Base-by-base conservation (phyloP, 2,329 filamentous ascomycete genomes). In the Akanthomyces uredinophilus region DNA sequence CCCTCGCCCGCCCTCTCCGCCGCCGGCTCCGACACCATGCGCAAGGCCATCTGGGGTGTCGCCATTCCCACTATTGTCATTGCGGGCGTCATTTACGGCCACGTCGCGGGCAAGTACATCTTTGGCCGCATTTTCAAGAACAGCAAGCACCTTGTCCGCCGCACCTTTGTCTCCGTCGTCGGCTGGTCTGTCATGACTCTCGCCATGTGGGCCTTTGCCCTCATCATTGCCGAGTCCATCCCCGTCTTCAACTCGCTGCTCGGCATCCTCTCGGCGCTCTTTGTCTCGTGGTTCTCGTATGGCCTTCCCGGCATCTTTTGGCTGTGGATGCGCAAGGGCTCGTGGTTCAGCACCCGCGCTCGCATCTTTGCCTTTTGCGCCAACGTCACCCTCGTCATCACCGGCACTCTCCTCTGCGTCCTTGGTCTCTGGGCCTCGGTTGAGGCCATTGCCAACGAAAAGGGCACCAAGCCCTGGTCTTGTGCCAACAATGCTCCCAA, bases 1-100 rank as follows among this genome's bases (percentile, higher is more conserved):
- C 78, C 80, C 1, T 87, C 84, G 1, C 89, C 89, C 0, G 88
- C 89, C 0, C 79, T 92, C 1, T 84, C 86, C 8, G 86, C 85
- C 7, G 83, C 87, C 8, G 79, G 80, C 4, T 74, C 73, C 0
- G 71, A 71, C 1, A 68, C 80, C 0, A 74, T 90, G 52, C 79
- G 82, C 24, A 89, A 89, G 69, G 75, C 88, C 13, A 87, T 87
- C 14, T 91, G 86, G 74, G 87, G 86, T 27, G 77, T 91, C 63
- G 88, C 88, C 0, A 78, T 88, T 2, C 87, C 87, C 2, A 90
- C 86, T 2, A 90, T 91, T 63, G 77, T 91, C 53, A 84, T 91
- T 55, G 86, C 87, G 0, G 88, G 88, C 59, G 87, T 90, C 7
- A 87, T 91, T 65, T 87, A 89, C 69, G 87, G 83, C 14, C 84